phyloP scores from a whole-genome alignment of 73 alveolate species.

The Paramecium pentaurelia region DNA sequence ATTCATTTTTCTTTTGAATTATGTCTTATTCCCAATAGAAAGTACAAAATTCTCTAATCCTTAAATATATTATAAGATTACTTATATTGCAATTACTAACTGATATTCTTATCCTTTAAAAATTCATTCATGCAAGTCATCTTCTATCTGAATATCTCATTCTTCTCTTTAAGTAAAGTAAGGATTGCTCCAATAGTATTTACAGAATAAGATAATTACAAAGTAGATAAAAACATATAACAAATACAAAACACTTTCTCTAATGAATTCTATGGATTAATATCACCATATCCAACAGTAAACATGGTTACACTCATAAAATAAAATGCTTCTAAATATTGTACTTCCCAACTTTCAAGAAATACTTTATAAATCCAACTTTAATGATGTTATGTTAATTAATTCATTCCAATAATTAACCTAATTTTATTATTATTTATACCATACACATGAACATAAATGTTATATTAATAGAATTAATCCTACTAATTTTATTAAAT shows the following conservation, averaged over 20 bases:
- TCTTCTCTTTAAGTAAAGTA: slow-evolving; percentile 10
- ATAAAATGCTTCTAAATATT: slow-evolving; percentile 13
- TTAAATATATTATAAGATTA: background rate
- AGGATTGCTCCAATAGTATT: slow-evolving; percentile 55
- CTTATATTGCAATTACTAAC: background rate
- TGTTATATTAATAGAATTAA: background rate
- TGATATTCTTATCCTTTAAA: slow-evolving; percentile 35
- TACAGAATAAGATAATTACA: slow-evolving; percentile 34
- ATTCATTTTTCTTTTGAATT: background rate
- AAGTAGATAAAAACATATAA: slow-evolving; percentile 22
- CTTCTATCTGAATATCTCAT: slow-evolving; percentile 34
- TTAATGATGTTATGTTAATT: background rate
- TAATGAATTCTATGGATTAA: background rate
- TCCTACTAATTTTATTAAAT: background rate
- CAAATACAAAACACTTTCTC: slow-evolving; percentile 29
- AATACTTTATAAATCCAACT: background rate
- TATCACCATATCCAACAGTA: slow-evolving; percentile 28
- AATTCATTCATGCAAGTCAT: slow-evolving; percentile 44
- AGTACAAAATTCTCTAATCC: slow-evolving; percentile 48
- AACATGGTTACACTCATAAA: slow-evolving; percentile 27
- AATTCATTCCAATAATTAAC: background rate
- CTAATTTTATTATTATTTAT: background rate
- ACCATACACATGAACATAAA: slow-evolving; percentile 11
- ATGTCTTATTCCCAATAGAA: slow-evolving; percentile 49
- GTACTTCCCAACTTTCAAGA: background rate